phyloP scores from a whole-genome alignment of 2,329 filamentous ascomycete species.

The Paecilomyces niveus region DNA sequence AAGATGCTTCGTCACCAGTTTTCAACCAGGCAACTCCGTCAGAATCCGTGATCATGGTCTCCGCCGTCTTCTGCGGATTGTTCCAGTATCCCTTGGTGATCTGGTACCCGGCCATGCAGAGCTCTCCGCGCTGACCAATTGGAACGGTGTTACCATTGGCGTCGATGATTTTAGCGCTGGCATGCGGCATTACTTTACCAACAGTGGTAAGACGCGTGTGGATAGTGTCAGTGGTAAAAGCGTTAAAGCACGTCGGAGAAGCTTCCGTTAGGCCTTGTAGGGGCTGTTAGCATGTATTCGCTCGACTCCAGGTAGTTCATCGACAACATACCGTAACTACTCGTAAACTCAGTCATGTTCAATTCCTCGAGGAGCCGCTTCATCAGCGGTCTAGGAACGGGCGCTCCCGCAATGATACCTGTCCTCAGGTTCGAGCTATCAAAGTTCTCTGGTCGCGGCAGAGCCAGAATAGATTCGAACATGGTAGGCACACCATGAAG shows the following conservation, averaged over 20 bases:
- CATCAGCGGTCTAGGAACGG: conserved; percentile 63
- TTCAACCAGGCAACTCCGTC: conserved; percentile 53
- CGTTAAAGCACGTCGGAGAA: conserved; percentile 62
- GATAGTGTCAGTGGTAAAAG: conserved; percentile 61
- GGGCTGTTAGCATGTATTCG: conserved; percentile 57
- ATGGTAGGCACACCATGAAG: conserved; percentile 78
- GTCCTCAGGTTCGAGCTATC: conserved; percentile 55
- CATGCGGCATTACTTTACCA: conserved; percentile 73
- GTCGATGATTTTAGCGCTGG: conserved; percentile 70
- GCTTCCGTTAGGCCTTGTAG: conserved; percentile 79
- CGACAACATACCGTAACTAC: conserved; percentile 59
- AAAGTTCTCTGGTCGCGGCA: conserved; percentile 43
- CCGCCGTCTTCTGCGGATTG: conserved; percentile 54
- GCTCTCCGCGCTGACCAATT: conserved; percentile 61
- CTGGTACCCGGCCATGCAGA: conserved; percentile 73
- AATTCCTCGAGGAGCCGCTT: neutral
- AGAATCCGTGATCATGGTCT: conserved; percentile 62
- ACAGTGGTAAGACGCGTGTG: conserved; percentile 64
- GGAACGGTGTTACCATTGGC: conserved; percentile 56
- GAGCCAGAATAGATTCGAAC: conserved; percentile 60
- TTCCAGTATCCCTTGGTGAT: conserved; percentile 49
- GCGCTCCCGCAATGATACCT: conserved; percentile 71
- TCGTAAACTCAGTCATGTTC: conserved; percentile 50
- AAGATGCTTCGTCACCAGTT: conserved; percentile 54
- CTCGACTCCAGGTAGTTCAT: too few relatives aligned